These are phyloP conservation scores for Ajuga reptans DNA, from an alignment of 305 asterid genomes.

Conservation along the genomic window DNA sequence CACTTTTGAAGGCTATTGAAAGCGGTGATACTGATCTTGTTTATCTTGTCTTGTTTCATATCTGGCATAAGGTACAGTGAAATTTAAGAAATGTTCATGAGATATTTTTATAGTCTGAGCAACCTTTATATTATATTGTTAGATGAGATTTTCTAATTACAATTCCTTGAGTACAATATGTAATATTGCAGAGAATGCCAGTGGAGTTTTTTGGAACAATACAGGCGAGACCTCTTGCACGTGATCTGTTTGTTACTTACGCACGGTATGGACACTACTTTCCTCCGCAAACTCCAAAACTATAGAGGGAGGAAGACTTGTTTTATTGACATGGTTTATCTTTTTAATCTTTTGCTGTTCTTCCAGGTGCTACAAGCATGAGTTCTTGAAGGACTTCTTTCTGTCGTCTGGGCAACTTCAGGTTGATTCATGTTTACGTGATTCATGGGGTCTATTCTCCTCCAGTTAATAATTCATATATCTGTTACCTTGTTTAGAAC, in stretches of 20 bases:
- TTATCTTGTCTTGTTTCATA: slow-evolving; percentile 87
- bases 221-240: slow-evolving; percentile 82
- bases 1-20: slow-evolving; percentile 78
- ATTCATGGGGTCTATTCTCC: background rate
- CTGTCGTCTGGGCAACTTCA: slow-evolving; percentile 82
- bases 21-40: slow-evolving; percentile 97
- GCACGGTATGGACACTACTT: slow-evolving; percentile 52
- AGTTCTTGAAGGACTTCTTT: slow-evolving; percentile 81
- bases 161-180: slow-evolving; percentile 17
- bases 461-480: background rate
- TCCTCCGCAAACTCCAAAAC: slow-evolving; percentile 15
- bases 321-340: slow-evolving; percentile 13
- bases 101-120: background rate
- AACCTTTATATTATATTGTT: slow-evolving; percentile 2
- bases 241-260: slow-evolving; percentile 77
- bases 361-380: slow-evolving; percentile 74
- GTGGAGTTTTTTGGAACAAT: slow-evolving; percentile 72
- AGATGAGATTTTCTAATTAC: slow-evolving; percentile 7
- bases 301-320: background rate
- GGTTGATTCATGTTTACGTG: slow-evolving; percentile 40
- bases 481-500: background rate
- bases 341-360: slow-evolving; percentile 22
- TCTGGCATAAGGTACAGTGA: slow-evolving; percentile 74
- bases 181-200: slow-evolving; percentile 56
- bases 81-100: slow-evolving; percentile 1